Conservation (phyloP, 257 asterid species). For the Henckelia pumila region DNA sequence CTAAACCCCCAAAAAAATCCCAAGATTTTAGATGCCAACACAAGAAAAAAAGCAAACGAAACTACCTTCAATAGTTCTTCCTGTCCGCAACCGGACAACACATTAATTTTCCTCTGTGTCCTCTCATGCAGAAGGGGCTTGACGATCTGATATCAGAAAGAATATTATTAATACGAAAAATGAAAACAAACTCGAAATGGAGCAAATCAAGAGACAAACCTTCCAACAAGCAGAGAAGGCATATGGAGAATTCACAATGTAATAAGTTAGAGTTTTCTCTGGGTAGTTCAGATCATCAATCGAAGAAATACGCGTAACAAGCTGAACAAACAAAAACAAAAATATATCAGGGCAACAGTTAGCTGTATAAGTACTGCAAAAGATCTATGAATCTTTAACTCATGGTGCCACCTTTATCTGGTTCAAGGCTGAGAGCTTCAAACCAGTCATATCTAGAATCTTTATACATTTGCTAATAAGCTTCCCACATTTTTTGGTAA, state of each 20-base stretch:
- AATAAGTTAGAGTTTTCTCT: slow-evolving; percentile 64
- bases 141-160: slow-evolving; percentile 50
- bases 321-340: slow-evolving; percentile 39
- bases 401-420: slow-evolving; percentile 55
- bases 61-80: slow-evolving; percentile 70
- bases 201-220: slow-evolving; percentile 38
- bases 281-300: slow-evolving; percentile 79
- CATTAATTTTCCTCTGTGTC: slow-evolving; percentile 56
- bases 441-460: slow-evolving; percentile 70
- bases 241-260: slow-evolving; percentile 72
- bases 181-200: not conserved
- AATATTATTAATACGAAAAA: not conserved
- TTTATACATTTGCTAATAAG: slow-evolving; percentile 56
- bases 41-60: not conserved
- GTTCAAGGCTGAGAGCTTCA: slow-evolving; percentile 67
- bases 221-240: slow-evolving; percentile 78
- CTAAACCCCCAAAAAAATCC: not conserved
- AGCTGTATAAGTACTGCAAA: slow-evolving; percentile 9
- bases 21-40: slow-evolving; percentile 8
- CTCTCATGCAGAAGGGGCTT: slow-evolving; percentile 82
- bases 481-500: slow-evolving; percentile 48
- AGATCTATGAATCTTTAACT: slow-evolving; percentile 17
- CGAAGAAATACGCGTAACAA: slow-evolving; percentile 58
- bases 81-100: slow-evolving; percentile 66
- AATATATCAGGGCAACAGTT: not conserved